Evolutionary conservation across 352 stramenopile species (phyloP), one percentile per base, ranked within the genome.

Genomic region (Hyaloperonospora brassicae): DNA sequence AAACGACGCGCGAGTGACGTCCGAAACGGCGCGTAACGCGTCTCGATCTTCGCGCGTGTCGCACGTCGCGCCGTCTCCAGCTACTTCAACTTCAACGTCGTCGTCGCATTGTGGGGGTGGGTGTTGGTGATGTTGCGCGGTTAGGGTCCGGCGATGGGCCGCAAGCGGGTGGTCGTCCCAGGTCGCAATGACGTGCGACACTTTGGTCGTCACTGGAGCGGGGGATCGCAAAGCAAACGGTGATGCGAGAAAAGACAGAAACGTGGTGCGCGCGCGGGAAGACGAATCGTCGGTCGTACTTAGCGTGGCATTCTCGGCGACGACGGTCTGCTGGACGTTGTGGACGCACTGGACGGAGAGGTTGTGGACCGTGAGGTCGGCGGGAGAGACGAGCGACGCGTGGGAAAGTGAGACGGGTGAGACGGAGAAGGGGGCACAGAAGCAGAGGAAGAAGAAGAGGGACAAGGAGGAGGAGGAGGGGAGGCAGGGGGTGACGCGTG

Each of bases 151-250:
- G 21, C 51, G 47, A 38, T 55, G 39, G 13, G 38, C 60, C 14
- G 65, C 61, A 6, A 74, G 31, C 12, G 64, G 64, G 47, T 82
- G 69, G 36, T 89, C 76, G 50, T 89, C 79, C 79, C 79, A 89
- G 30, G 73, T 83, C 41, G 83, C 64, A 5, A 89, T 72, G 4
- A 87, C 73, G 46, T 68, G 75, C 6, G 72, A 70, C 13, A 78
- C 63, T 23, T 77, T 64, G 1, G 21, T 24, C 50, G 52, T 34
- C 27, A 34, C 27, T 34, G 27, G 8, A 4, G 27, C 4, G 4
- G 4, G 27, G 4, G 4, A 8, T 34, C 27, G 27, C 4, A 8
- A 9, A 34, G 8, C 27, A 34, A 34, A 34, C 4, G 8, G 27
- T 34, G 27, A 9, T 34, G 8, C 27, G 27, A 34, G 27, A 34